Conservation (phyloP, 768 basidiomycete genomes). For the Plicaturopsis crispa region DNA sequence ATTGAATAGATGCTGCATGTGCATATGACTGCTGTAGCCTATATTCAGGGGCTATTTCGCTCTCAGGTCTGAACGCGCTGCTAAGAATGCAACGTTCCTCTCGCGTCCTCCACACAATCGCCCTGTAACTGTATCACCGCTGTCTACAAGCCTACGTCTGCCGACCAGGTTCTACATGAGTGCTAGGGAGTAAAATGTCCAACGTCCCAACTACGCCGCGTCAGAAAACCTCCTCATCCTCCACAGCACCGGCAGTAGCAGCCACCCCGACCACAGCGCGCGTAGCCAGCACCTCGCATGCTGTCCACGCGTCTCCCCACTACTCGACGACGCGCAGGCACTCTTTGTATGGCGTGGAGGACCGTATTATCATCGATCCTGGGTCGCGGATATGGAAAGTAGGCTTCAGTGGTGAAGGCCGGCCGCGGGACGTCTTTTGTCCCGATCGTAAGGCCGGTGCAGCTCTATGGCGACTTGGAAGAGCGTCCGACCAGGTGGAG, state of each 20-base stretch:
- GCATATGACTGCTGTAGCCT: no score
- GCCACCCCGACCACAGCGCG: conserved; percentile 55
- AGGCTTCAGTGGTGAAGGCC: conserved; percentile 94
- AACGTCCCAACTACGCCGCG: conserved; percentile 15
- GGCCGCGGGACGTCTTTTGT: conserved; percentile 82
- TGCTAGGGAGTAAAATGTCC: no score
- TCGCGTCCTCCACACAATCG: no score
- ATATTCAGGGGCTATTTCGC: no score
- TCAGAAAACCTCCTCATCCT: no score
- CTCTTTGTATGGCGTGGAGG: conserved; percentile 94
- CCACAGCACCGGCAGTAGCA: conserved; percentile 17
- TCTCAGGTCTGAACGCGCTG: no score
- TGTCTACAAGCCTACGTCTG: no score
- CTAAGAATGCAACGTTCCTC: no score
- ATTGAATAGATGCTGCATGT: no score
- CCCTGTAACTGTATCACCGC: no score
- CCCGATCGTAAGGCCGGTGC: conserved; percentile 34
- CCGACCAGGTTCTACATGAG: no score
- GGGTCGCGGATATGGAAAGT: conserved; percentile 95
- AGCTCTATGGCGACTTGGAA: conserved; percentile 54
- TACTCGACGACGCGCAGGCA: conserved; percentile 82
- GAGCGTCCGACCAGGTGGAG: conserved; percentile 44
- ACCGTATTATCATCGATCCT: conserved; percentile 90
- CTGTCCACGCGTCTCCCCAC: conserved; percentile 72
- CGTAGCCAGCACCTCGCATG: conserved; percentile 32